Evolutionary conservation across 1,284 basidiomycete genomes (phyloP), one percentile per base, ranked within the genome.

Genomic region (Sporisorium graminicola): DNA sequence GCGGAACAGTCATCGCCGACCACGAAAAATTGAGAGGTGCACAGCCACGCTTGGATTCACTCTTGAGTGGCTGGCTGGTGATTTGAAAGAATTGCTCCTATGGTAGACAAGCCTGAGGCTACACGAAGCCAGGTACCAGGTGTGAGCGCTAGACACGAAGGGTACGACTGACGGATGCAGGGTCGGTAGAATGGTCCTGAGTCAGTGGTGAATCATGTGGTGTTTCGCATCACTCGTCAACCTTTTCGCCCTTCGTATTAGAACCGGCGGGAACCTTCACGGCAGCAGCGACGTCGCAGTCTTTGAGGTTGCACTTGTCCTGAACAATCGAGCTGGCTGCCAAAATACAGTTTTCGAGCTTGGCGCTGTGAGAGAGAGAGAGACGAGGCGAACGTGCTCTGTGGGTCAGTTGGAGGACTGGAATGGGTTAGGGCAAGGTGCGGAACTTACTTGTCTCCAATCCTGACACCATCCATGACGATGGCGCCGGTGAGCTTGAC

Each of bases 281-380:
- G 0, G 94, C 93, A 6, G 92, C 91, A 72, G 95, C 95, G 3
- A 95, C 92, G 44, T 98, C 91, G 84, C 94, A 95, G 62, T 92
- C 90, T 62, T 90, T 89, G 68, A 98, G 87, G 76, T 92, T 91
- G 1, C 92, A 91, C 82, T 93, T 93, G 44, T 89, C 88, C 9
- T 94, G 94, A 14, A 98, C 89, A 68, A 90, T 91, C 0, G 93
- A 94, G 72, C 91, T 91, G 64, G 90, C 91, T 18, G 94, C 93
- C 2, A 98, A 87, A 54, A 98, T 92, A 74, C 91, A 93, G 46
- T 93, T 92, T 50, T 98, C 96, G 6, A 99, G 87, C 84, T 94
- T 94, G 18, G 91, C 94, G 10, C 94, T 96, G 78, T 60, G 2
- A 24, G 16, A 27, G 18, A 29, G 16, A 27, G 18, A 18, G 58